phyloP scores from a whole-genome alignment of 2,329 filamentous ascomycete species.

The Venturia effusa region DNA sequence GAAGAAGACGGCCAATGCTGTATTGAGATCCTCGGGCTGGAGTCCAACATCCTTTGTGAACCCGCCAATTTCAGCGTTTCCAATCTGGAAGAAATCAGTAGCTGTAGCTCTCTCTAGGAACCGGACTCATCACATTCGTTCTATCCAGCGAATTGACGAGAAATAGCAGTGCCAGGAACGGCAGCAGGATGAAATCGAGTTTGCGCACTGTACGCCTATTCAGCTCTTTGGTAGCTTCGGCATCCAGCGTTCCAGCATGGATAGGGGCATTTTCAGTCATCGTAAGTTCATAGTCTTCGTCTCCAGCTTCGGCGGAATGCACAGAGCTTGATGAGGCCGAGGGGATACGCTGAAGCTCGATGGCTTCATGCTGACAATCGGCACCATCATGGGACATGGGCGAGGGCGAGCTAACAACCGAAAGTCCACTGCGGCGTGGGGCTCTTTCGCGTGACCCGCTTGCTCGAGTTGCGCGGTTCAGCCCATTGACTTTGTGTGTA shows the following conservation, averaged over 20 bases:
- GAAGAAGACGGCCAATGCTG: constrained; percentile 47
- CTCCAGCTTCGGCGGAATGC: not conserved
- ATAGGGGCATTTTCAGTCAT: not conserved
- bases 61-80: constrained; percentile 47
- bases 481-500: not conserved
- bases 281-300: not conserved
- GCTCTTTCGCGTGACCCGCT: not conserved
- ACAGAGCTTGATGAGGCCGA: not conserved
- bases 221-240: constrained; percentile 1
- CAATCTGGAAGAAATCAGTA: constrained; percentile 25
- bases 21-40: constrained; percentile 41
- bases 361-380: not conserved
- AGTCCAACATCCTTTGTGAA: constrained; percentile 47
- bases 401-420: not conserved
- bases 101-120: not conserved
- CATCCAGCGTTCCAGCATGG: not conserved
- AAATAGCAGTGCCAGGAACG: constrained; percentile 41
- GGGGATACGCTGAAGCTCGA: constrained; percentile 2
- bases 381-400: not conserved
- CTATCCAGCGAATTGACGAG: constrained; percentile 44
- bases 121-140: constrained; percentile 27
- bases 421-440: not conserved
- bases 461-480: not conserved
- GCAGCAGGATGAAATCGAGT: constrained; percentile 39
- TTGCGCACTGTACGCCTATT: constrained; percentile 31